These are phyloP conservation scores for Trypanosoma grayi DNA, from an alignment of 208 protist species.

Conservation along the genomic window DNA sequence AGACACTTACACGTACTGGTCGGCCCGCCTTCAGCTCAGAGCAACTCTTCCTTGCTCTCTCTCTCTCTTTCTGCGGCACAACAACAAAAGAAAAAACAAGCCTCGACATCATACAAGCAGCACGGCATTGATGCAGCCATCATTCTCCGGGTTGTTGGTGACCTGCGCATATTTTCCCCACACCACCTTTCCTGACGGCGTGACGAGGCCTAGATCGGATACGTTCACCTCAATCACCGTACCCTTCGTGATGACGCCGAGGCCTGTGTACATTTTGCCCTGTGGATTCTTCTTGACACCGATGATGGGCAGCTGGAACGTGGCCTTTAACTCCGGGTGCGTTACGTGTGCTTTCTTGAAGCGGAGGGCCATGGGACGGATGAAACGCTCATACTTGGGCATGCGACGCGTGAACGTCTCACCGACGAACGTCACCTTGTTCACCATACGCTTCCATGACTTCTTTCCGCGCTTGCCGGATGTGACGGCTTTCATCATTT, in stretches of 20 bases:
- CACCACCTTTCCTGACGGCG: conserved; percentile 98
- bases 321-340: conserved; percentile 99
- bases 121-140: conserved; percentile 99
- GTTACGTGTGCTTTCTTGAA: conserved; percentile 99
- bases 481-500: conserved; percentile 99
- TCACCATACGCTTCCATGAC: conserved; percentile 99
- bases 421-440: conserved; percentile 99
- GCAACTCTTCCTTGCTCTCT: conserved; percentile 4
- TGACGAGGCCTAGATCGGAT: conserved; percentile 99
- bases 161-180: conserved; percentile 99
- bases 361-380: conserved; percentile 98
- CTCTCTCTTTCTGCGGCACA: background rate
- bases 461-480: conserved; percentile 96
- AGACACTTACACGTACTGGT: too few species aligned
- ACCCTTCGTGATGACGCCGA: conserved; percentile 99
- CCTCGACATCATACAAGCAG: conserved; percentile 95
- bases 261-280: conserved; percentile 97
- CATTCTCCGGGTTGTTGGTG: conserved; percentile 99
- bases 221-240: conserved; percentile 99
- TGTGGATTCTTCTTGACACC: conserved; percentile 99
- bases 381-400: conserved; percentile 99
- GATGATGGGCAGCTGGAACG: conserved; percentile 99
- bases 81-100: conserved; percentile 20
- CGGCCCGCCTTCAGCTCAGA: background rate
- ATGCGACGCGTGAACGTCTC: conserved; percentile 99